These are phyloP conservation scores for Naematelia encephala DNA, from an alignment of 768 basidiomycete species.

Conservation along the genomic window DNA sequence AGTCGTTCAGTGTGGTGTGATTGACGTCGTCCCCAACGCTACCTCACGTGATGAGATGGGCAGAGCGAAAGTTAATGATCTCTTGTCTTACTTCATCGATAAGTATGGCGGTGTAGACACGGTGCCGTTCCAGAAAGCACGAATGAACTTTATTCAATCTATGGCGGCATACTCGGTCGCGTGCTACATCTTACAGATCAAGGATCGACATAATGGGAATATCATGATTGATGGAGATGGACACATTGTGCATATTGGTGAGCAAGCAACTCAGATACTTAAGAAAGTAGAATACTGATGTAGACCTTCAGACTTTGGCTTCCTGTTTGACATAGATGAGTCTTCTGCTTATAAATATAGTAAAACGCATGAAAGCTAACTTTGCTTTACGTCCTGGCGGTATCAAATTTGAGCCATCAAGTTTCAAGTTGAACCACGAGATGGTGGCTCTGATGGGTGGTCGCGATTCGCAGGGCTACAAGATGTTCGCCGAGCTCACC, in stretches of 20 bases:
- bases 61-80: constrained; percentile 92
- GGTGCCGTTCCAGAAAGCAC: constrained; percentile 82
- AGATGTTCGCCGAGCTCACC: constrained; percentile 85
- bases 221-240: constrained; percentile 99
- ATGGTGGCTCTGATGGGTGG: constrained; percentile 99
- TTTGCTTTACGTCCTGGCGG: constrained; percentile 69
- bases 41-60: constrained; percentile 99
- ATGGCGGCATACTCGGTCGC: constrained; percentile 99
- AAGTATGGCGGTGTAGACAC: constrained; percentile 91
- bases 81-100: constrained; percentile 86
- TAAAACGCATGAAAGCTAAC: constrained; percentile 36
- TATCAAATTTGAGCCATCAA: constrained; percentile 96
- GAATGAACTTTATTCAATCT: constrained; percentile 93
- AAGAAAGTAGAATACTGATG: background rate
- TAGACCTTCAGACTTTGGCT: constrained; percentile 30
- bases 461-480: constrained; percentile 86
- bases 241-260: constrained; percentile 93
- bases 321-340: constrained; percentile 84
- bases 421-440: constrained; percentile 98
- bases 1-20: constrained; percentile 78
- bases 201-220: constrained; percentile 98
- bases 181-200: constrained; percentile 97
- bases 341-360: constrained; percentile 46
- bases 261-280: constrained; percentile 35
- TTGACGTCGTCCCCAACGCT: constrained; percentile 95